These are phyloP conservation scores for Pseudogymnoascus verrucosus DNA, from an alignment of 2,329 filamentous ascomycete genomes.

Conservation along the genomic window DNA sequence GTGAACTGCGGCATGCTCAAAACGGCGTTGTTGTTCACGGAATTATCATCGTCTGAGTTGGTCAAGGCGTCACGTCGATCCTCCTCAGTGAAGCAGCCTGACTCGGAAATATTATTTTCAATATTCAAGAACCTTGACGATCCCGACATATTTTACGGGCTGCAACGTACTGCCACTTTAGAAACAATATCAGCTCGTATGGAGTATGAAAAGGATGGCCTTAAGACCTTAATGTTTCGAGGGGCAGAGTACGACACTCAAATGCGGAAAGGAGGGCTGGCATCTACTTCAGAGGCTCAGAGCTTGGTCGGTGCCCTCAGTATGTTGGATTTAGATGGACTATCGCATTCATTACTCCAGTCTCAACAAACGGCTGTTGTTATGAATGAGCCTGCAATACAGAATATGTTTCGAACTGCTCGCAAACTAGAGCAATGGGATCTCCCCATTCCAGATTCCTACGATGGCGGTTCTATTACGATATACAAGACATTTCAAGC, in stretches of 20 bases:
- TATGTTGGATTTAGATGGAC: constrained; percentile 71
- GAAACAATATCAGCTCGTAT: constrained; percentile 71
- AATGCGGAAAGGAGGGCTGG: constrained; percentile 52
- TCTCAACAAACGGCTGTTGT: constrained; percentile 51
- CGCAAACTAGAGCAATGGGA: constrained; percentile 88
- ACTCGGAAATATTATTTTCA: constrained; percentile 63
- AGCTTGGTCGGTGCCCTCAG: constrained; percentile 71
- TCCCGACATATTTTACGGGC: constrained; percentile 90
- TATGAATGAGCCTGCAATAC: constrained; percentile 49
- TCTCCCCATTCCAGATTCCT: constrained; percentile 61
- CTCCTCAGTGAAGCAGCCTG: constrained; percentile 42
- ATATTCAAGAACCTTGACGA: constrained; percentile 94
- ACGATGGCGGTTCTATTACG: constrained; percentile 55
- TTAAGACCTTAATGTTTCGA: constrained; percentile 81
- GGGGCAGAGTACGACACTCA: constrained; percentile 87
- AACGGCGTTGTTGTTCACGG: constrained; percentile 74
- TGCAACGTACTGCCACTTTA: constrained; percentile 70
- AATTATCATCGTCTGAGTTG: constrained; percentile 56
- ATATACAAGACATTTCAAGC: constrained; percentile 77
- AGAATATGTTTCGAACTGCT: constrained; percentile 71
- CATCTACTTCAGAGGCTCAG: constrained; percentile 51
- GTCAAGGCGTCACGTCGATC: constrained; percentile 57
- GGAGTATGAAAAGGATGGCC: constrained; percentile 81
- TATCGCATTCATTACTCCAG: constrained; percentile 73
- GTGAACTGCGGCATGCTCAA: constrained; percentile 77